Evolutionary conservation across 2,329 filamentous ascomycete genomes (phyloP).

Genomic region (Fusarium vanettenii): DNA sequence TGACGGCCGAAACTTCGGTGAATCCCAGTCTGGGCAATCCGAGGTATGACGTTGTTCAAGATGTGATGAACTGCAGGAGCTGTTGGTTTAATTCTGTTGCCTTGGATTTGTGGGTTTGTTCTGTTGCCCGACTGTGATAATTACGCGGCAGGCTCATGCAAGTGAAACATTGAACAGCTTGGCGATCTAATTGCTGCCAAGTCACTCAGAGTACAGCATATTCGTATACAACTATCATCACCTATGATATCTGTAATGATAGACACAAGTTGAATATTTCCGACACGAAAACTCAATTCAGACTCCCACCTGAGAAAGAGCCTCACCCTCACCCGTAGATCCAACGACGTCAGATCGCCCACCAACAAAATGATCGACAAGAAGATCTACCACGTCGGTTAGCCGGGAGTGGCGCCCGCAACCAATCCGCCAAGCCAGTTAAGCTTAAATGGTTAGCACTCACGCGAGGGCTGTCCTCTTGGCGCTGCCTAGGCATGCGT

Average conservation of each 20-base stretch:
- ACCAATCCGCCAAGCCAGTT: slow-evolving; percentile 1
- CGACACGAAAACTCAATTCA: not conserved
- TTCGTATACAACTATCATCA: fast-evolving
- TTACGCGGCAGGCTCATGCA: slow-evolving; percentile 14
- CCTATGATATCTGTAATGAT: not conserved
- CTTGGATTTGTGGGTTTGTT: not conserved
- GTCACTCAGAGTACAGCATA: not conserved
- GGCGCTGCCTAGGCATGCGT: slow-evolving; percentile 33
- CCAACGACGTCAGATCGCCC: not conserved
- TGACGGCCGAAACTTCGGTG: slow-evolving; percentile 22
- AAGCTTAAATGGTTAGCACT: slow-evolving; percentile 33
- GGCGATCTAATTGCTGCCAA: too few species aligned
- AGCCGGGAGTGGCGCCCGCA: slow-evolving; percentile 1
- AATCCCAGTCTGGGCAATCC: slow-evolving; percentile 27
- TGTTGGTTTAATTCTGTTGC: slow-evolving; percentile 7
- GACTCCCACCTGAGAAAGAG: not conserved
- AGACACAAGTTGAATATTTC: not conserved
- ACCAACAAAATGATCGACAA: not conserved
- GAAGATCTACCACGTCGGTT: not conserved
- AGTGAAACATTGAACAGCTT: not conserved
- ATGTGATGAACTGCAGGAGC: not conserved
- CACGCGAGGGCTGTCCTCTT: slow-evolving; percentile 4
- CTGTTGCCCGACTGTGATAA: not conserved
- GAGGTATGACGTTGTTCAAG: slow-evolving; percentile 33
- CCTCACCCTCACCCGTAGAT: not conserved